Evolutionary conservation across 805 yeast species (phyloP).

Genomic region (Saccharomycopsis selenospora): DNA sequence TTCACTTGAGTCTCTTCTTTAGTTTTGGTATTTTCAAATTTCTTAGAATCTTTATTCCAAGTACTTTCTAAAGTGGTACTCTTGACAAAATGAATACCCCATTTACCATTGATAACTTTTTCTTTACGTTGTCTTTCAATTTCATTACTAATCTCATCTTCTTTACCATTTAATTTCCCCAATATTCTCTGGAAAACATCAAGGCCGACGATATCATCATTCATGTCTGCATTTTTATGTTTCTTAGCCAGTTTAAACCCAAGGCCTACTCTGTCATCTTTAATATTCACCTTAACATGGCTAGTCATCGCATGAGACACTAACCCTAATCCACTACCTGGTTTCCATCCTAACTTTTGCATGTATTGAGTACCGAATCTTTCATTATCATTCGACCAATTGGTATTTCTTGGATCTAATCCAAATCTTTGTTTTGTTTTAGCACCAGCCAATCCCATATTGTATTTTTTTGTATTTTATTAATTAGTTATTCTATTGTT

Average conservation of each 20-base stretch:
- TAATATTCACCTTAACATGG: constrained; percentile 76
- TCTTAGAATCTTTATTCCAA: constrained; percentile 57
- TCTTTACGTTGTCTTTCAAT: constrained; percentile 63
- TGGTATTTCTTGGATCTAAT: constrained; percentile 85
- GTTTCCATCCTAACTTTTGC: constrained; percentile 82
- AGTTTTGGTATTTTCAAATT: constrained; percentile 23
- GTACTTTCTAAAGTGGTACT: constrained; percentile 82
- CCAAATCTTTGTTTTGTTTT: constrained; percentile 82
- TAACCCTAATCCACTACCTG: constrained; percentile 82
- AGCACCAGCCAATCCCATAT: constrained; percentile 78
- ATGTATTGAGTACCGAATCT: constrained; percentile 87
- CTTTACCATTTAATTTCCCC: constrained; percentile 85
- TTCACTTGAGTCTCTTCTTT: constrained; percentile 23
- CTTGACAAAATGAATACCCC: constrained; percentile 82
- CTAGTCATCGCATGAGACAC: constrained; percentile 60
- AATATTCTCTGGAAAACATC: constrained; percentile 89
- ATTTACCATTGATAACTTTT: constrained; percentile 69
- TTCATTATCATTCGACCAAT: constrained; percentile 81
- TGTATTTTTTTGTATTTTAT: not conserved
- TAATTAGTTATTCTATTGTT: not conserved
- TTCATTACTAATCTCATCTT: constrained; percentile 54
- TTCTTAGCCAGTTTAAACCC: constrained; percentile 73
- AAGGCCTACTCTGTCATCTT: constrained; percentile 77
- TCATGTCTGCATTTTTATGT: constrained; percentile 57
- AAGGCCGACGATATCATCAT: constrained; percentile 81